These are phyloP conservation scores for Litsea cubeba DNA, from an alignment of 164 flowering plant species.

Conservation along the genomic window DNA sequence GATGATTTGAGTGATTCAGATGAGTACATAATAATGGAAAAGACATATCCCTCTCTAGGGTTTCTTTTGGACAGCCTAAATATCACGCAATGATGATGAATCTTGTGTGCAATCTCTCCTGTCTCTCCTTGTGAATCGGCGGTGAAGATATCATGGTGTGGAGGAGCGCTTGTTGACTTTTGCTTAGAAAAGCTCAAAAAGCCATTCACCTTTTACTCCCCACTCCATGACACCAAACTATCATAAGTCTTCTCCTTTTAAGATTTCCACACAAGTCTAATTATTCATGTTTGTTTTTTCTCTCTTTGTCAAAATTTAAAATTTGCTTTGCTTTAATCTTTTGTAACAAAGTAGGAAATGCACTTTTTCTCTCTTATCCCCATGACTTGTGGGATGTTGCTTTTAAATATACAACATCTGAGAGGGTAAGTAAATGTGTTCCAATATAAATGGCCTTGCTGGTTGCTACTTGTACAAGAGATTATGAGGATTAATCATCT, in stretches of 20 bases:
- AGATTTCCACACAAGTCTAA: neutral
- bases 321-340: too few relatives aligned
- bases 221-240: slow-evolving; percentile 28
- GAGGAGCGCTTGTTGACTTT: slow-evolving; percentile 50
- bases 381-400: too few relatives aligned
- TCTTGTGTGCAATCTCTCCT: slow-evolving; percentile 55
- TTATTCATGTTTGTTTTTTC: neutral
- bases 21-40: slow-evolving; percentile 43
- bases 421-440: too few relatives aligned
- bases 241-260: neutral
- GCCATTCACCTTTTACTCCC: slow-evolving; percentile 37
- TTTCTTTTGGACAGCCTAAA: slow-evolving; percentile 25
- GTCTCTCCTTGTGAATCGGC: slow-evolving; percentile 26
- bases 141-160: slow-evolving; percentile 47
- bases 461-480: too few relatives aligned
- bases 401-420: too few relatives aligned
- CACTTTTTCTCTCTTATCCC: too few relatives aligned
- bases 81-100: slow-evolving; percentile 65
- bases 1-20: slow-evolving; percentile 22
- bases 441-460: too few relatives aligned
- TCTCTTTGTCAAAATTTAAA: too few relatives aligned
- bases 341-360: too few relatives aligned
- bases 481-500: too few relatives aligned
- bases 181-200: slow-evolving; percentile 20
- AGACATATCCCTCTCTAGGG: slow-evolving; percentile 19